These are phyloP conservation scores for Aspergillus sp. DNA, from an alignment of 2,329 filamentous ascomycete genomes.

Conservation along the genomic window DNA sequence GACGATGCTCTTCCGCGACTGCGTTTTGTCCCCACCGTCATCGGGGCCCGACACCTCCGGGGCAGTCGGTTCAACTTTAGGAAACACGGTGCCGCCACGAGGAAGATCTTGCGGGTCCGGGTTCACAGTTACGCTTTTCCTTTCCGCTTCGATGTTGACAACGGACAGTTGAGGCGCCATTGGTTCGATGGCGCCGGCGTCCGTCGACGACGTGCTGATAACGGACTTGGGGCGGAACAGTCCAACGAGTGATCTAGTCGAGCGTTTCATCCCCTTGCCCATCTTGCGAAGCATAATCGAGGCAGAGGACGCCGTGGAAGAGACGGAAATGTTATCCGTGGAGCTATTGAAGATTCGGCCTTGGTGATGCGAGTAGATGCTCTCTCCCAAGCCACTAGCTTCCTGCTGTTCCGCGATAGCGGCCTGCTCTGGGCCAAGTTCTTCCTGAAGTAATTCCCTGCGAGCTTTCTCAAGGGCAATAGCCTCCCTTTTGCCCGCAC, in stretches of 20 bases:
- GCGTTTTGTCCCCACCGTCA: conserved; percentile 44
- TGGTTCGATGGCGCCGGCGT: conserved; percentile 62
- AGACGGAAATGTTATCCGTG: conserved; percentile 76
- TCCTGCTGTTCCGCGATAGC: conserved; percentile 92
- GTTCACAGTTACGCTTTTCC: conserved; percentile 78
- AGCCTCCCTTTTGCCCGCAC: conserved; percentile 41
- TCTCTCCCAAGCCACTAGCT: conserved; percentile 84
- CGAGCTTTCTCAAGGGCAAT: conserved; percentile 58
- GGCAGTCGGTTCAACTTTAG: conserved; percentile 79
- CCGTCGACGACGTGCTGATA: conserved; percentile 68
- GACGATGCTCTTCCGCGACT: conserved; percentile 79
- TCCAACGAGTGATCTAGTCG: conserved; percentile 84
- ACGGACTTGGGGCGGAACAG: conserved; percentile 94
- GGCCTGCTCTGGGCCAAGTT: conserved; percentile 82
- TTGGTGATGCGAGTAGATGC: conserved; percentile 79
- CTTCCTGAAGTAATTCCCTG: conserved; percentile 64
- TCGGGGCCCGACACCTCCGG: conserved; percentile 55
- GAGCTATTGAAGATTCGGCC: conserved; percentile 84
- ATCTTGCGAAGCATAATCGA: conserved; percentile 77
- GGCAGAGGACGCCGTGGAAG: conserved; percentile 49
- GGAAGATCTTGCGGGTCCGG: conserved; percentile 61
- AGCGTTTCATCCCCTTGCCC: conserved; percentile 97
- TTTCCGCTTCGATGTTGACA: conserved; percentile 92
- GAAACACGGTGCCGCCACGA: conserved; percentile 76
- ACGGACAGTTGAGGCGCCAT: conserved; percentile 87